A percentile compares a stretch with the other conserved stretches of the same genome.
Conservation (phyloP, 192 early-diverging fungal genomes). For the Glomus cerebriforme region DNA sequence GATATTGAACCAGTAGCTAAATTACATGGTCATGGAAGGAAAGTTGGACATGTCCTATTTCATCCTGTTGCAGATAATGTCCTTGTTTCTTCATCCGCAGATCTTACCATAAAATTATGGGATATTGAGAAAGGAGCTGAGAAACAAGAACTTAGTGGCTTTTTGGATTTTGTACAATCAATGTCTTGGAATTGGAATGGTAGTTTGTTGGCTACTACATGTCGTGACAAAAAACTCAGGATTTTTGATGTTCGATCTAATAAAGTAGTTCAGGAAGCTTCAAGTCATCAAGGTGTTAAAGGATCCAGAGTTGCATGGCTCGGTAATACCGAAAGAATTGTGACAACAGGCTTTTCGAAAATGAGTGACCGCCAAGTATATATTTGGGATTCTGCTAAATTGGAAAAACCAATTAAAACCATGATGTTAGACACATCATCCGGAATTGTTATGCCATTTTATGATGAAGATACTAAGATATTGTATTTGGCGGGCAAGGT, state of each 20-base stretch:
- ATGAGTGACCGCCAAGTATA: slow-evolving; percentile 93
- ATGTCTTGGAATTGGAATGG: slow-evolving; percentile 90
- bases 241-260: slow-evolving; percentile 91
- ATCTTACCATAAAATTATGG: slow-evolving; percentile 90
- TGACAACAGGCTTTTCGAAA: slow-evolving; percentile 93
- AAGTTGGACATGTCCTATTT: slow-evolving; percentile 99
- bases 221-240: slow-evolving; percentile 95
- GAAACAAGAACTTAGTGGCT: slow-evolving; percentile 77
- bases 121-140: slow-evolving; percentile 86
- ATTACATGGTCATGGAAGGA: slow-evolving; percentile 81
- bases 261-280: slow-evolving; percentile 76
- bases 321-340: slow-evolving; percentile 76
- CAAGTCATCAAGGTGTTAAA: slow-evolving; percentile 95
- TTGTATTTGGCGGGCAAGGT: slow-evolving; percentile 95
- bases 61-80: slow-evolving; percentile 96
- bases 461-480: slow-evolving; percentile 87
- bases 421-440: slow-evolving; percentile 88
- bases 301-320: slow-evolving; percentile 93
- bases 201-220: slow-evolving; percentile 81
- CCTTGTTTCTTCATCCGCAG: slow-evolving; percentile 84
- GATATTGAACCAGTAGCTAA: slow-evolving; percentile 78
- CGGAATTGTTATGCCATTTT: slow-evolving; percentile 97
- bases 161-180: slow-evolving; percentile 90
- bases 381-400: slow-evolving; percentile 79
- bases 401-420: slow-evolving; percentile 73